Percentiles rank a stretch among this genome's conserved stretches.
These are phyloP conservation scores for Boletellus emodensis DNA, from an alignment of 768 basidiomycete species.

Conservation along the genomic window DNA sequence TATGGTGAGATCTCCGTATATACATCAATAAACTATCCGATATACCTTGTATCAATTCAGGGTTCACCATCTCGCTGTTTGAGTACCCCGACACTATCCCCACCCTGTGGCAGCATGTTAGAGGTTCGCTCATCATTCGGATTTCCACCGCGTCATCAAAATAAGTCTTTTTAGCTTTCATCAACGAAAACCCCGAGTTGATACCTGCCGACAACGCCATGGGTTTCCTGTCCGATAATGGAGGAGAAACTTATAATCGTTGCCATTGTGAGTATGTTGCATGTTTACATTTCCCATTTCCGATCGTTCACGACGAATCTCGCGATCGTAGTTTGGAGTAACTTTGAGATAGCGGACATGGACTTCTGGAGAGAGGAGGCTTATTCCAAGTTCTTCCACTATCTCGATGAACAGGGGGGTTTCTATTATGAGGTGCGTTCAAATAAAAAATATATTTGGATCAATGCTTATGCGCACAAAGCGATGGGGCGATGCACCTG, in stretches of 20 bases:
- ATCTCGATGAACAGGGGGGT: conserved; percentile 77
- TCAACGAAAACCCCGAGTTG: conserved; percentile 55
- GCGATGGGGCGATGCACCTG: conserved; percentile 86
- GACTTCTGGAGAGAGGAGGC: conserved; percentile 85
- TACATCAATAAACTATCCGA: conserved; percentile 19
- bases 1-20: conserved; percentile 51
- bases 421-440: conserved; percentile 82
- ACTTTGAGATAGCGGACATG: conserved; percentile 85
- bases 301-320: neutral
- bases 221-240: conserved; percentile 67
- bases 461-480: conserved; percentile 20
- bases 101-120: conserved; percentile 72
- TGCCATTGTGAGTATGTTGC: conserved; percentile 61
- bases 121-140: conserved; percentile 40
- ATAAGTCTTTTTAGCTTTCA: conserved; percentile 53
- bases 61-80: conserved; percentile 73
- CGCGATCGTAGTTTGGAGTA: conserved; percentile 55
- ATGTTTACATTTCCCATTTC: neutral
- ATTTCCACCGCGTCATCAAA: neutral
- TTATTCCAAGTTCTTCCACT: conserved; percentile 80
- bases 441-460: neutral
- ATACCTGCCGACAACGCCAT: conserved; percentile 64
- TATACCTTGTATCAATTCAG: conserved; percentile 32
- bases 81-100: conserved; percentile 81
- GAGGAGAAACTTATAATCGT: conserved; percentile 66